A percentile compares a stretch with the other conserved stretches of the same genome.
Conservation (phyloP, 441 rosid species). For the Croton setiger region DNA sequence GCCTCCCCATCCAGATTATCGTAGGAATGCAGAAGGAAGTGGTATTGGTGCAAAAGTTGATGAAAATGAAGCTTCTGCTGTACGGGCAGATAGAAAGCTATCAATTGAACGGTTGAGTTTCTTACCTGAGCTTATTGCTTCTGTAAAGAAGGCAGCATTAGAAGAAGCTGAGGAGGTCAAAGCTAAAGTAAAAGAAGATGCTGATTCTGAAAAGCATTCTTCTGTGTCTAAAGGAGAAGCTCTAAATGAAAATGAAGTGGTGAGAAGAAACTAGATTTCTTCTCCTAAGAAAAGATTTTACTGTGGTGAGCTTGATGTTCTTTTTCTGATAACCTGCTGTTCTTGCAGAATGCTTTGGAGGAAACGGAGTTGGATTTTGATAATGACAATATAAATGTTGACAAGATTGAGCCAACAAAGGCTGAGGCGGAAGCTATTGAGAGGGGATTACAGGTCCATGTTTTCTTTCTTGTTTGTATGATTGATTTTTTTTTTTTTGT, state of each 20-base stretch:
- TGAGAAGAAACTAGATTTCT: slow-evolving; percentile 38
- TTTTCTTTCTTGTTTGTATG: slow-evolving; percentile 16
- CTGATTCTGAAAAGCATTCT: slow-evolving; percentile 27
- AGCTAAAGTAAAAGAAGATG: slow-evolving; percentile 49
- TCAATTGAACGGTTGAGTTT: slow-evolving; percentile 48
- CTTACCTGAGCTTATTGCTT: slow-evolving; percentile 64
- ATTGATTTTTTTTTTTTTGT: slow-evolving; percentile 8
- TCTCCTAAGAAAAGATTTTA: slow-evolving; percentile 18
- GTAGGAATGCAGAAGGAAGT: slow-evolving; percentile 26
- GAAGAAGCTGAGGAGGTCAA: slow-evolving; percentile 76
- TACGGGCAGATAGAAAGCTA: slow-evolving; percentile 40
- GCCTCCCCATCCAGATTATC: slow-evolving; percentile 32
- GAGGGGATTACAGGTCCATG: slow-evolving; percentile 82
- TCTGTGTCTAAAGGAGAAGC: slow-evolving; percentile 33
- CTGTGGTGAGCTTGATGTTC: slow-evolving; percentile 10
- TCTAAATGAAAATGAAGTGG: slow-evolving; percentile 50
- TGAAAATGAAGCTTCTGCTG: slow-evolving; percentile 35
- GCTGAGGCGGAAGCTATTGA: slow-evolving; percentile 95
- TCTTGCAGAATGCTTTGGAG: slow-evolving; percentile 54
- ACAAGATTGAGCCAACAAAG: slow-evolving; percentile 86
- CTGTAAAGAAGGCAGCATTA: slow-evolving; percentile 70
- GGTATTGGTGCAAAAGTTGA: slow-evolving; percentile 26
- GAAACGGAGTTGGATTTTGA: slow-evolving; percentile 68
- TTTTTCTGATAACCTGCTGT: slow-evolving; percentile 28
- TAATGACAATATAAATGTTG: slow-evolving; percentile 45